phyloP scores from a whole-genome alignment of 2,329 filamentous ascomycete genomes.

The Colletotrichum kahawae region DNA sequence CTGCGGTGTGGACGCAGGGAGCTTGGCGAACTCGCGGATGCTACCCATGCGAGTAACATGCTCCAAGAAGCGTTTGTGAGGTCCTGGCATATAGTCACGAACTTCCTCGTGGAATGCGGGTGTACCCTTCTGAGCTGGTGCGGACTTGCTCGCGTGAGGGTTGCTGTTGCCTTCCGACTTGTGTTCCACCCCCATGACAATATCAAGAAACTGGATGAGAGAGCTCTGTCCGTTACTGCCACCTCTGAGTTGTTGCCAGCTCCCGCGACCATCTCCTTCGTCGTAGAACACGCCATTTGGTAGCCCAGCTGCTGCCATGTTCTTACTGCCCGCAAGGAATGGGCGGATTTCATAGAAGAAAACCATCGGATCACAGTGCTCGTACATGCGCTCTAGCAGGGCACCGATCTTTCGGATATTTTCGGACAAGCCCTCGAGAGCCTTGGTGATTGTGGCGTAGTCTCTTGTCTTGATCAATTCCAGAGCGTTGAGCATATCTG shows the following conservation, averaged over 20 bases:
- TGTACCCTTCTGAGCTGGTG: constrained; percentile 6
- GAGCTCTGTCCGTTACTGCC: constrained; percentile 95
- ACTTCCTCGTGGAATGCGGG: constrained; percentile 68
- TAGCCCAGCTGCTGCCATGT: constrained; percentile 85
- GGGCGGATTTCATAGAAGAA: constrained; percentile 92
- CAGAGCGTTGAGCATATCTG: constrained; percentile 79
- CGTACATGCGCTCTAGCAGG: constrained; percentile 84
- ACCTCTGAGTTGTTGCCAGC: constrained; percentile 81
- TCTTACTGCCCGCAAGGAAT: constrained; percentile 88
- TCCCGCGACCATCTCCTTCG: constrained; percentile 66
- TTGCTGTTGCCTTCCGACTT: constrained; percentile 40
- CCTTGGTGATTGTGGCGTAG: constrained; percentile 62
- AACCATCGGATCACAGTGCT: constrained; percentile 82
- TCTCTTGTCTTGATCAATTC: constrained; percentile 68
- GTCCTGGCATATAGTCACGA: constrained; percentile 87
- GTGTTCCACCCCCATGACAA: constrained; percentile 85
- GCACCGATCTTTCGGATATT: constrained; percentile 71
- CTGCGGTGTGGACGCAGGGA: constrained; percentile 56
- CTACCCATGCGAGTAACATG: constrained; percentile 74
- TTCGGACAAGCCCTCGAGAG: constrained; percentile 68
- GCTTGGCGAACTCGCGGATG: constrained; percentile 71
- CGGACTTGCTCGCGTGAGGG: constrained; percentile 25
- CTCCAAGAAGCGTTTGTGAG: constrained; percentile 79
- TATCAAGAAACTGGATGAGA: constrained; percentile 91
- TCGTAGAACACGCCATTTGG: constrained; percentile 87